These are phyloP conservation scores for Lanmaoa pseudosensibilis DNA, from an alignment of 768 basidiomycete species.

Conservation along the genomic window DNA sequence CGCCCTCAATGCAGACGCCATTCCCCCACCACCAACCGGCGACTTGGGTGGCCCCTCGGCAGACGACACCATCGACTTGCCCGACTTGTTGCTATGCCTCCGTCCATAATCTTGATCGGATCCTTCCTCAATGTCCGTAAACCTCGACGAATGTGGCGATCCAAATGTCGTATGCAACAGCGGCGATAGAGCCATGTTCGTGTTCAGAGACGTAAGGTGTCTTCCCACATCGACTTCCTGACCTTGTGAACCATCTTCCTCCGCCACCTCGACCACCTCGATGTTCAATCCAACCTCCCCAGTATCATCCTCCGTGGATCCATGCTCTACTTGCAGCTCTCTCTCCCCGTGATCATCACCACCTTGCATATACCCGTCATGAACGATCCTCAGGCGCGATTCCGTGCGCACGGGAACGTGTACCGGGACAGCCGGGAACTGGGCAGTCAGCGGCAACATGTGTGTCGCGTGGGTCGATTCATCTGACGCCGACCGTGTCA, in stretches of 20 bases:
- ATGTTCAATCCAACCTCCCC: constrained; percentile 9
- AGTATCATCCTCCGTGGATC: constrained; percentile 13
- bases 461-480: constrained; percentile 22
- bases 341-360: constrained; percentile 19
- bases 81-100: constrained; percentile 17
- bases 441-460: constrained; percentile 26
- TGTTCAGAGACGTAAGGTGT: constrained; percentile 1
- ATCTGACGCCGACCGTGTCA: constrained; percentile 24
- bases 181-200: constrained; percentile 31
- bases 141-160: constrained; percentile 37
- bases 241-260: constrained; percentile 8
- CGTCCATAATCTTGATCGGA: constrained; percentile 24
- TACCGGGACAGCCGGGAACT: constrained; percentile 33
- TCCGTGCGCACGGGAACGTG: constrained; percentile 33
- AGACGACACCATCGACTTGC: constrained; percentile 16
- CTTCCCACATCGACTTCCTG: constrained; percentile 10
- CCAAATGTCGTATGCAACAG: constrained; percentile 44
- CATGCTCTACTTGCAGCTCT: constrained; percentile 21
- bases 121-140: constrained; percentile 31
- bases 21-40: constrained; percentile 15
- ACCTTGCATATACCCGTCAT: constrained; percentile 25
- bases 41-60: constrained; percentile 15
- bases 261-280: constrained; percentile 12
- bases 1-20: constrained; percentile 18
- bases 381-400: constrained; percentile 31